phyloP scores from a whole-genome alignment of 2,329 filamentous ascomycete species.

The Fusarium concolor region DNA sequence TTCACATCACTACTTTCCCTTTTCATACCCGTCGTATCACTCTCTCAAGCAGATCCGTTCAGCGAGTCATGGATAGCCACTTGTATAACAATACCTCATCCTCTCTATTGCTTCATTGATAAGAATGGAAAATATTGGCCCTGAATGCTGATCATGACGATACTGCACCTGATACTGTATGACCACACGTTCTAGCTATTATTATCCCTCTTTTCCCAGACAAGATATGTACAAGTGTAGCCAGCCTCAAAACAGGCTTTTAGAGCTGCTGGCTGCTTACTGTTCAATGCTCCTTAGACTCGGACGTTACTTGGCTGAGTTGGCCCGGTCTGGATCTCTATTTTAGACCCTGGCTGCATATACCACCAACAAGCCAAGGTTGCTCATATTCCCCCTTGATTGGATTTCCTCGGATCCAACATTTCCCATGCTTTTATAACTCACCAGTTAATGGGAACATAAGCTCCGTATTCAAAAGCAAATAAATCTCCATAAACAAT shows the following conservation, averaged over 20 bases:
- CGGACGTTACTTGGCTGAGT: slow-evolving; percentile 10
- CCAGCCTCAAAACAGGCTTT: slow-evolving; percentile 37
- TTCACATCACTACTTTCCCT: slow-evolving; percentile 2
- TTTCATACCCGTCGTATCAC: slow-evolving; percentile 30
- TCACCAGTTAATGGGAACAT: slow-evolving; percentile 19
- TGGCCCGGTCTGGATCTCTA: slow-evolving; percentile 37
- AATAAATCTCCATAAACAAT: slow-evolving; percentile 1
- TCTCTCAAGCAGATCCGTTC: slow-evolving; percentile 17
- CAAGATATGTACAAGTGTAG: slow-evolving; percentile 11
- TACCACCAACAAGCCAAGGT: slow-evolving; percentile 25
- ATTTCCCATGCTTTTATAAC: neutral
- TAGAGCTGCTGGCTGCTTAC: slow-evolving; percentile 18
- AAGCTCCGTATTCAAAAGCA: slow-evolving; percentile 21
- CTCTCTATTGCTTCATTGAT: slow-evolving; percentile 18
- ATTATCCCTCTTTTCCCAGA: slow-evolving; percentile 7
- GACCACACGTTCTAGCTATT: slow-evolving; percentile 10
- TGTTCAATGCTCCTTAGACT: neutral
- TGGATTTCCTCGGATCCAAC: slow-evolving; percentile 5
- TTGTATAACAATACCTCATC: slow-evolving; percentile 1
- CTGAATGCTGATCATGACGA: slow-evolving; percentile 36
- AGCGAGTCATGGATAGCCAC: slow-evolving; percentile 24
- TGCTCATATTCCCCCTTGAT: slow-evolving; percentile 16
- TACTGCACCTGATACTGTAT: slow-evolving; percentile 24
- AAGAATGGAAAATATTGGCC: slow-evolving; percentile 34
- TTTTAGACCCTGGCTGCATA: slow-evolving; percentile 38